These are phyloP conservation scores for Cryptococcus hybrid DNA, from an alignment of 1,284 basidiomycete species.

Conservation along the genomic window DNA sequence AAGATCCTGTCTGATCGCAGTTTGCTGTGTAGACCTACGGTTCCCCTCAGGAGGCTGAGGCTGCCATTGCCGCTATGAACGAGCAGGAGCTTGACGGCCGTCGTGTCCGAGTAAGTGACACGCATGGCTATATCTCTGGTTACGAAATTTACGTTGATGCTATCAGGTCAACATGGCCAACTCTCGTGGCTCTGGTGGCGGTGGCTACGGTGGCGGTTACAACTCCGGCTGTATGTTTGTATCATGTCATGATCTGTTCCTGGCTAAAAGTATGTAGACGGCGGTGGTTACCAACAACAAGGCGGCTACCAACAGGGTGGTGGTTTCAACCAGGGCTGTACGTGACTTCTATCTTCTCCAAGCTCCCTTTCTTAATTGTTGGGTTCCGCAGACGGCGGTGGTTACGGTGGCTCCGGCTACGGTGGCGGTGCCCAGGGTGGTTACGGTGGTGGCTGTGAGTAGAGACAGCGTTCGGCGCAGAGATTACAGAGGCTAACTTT, in stretches of 20 bases:
- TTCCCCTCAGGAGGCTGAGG: conserved; percentile 65
- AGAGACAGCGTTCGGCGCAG: background rate
- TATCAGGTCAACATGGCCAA: conserved; percentile 89
- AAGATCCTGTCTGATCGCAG: background rate
- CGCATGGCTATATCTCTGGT: background rate
- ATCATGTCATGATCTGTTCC: background rate
- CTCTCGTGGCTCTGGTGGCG: conserved; percentile 59
- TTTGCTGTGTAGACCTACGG: conserved; percentile 58
- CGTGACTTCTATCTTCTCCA: no score
- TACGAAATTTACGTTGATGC: background rate
- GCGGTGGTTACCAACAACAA: conserved; percentile 36
- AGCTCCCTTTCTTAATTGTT: no score
- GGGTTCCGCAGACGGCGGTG: conserved; percentile 47
- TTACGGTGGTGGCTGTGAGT: conserved; percentile 6
- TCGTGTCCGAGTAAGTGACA: conserved; percentile 58
- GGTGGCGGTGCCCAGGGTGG: conserved; percentile 25
- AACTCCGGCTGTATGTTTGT: conserved; percentile 38
- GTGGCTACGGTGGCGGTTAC: conserved; percentile 46
- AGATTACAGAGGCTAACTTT: background rate
- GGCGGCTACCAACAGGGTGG: conserved; percentile 42
- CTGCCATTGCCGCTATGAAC: conserved; percentile 75
- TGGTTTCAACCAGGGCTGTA: conserved; percentile 30
- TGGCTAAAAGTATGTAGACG: conserved; percentile 11
- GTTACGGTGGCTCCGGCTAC: conserved; percentile 29
- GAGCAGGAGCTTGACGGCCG: conserved; percentile 94